Conservation (phyloP, 176 grass and related monocot species). For the Oryza meridionalis region DNA sequence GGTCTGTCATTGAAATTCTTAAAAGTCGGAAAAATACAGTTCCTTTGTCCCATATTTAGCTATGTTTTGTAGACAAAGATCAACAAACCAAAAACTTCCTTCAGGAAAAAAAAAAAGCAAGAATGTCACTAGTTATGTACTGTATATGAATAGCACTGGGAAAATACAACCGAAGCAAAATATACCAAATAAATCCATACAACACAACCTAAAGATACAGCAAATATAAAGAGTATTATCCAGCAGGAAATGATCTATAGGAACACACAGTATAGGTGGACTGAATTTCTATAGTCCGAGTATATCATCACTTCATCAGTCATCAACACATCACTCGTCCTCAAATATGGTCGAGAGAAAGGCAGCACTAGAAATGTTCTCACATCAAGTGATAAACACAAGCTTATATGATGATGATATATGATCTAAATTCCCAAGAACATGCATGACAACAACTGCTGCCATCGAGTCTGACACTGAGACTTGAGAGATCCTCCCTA, state of each 20-base stretch:
- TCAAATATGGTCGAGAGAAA: background rate
- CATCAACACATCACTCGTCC: background rate
- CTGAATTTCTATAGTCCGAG: background rate
- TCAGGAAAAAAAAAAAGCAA: background rate
- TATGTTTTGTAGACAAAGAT: background rate
- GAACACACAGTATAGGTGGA: background rate
- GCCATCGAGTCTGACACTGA: background rate
- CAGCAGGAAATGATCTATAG: background rate
- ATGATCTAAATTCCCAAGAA: conserved; percentile 12
- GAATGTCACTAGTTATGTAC: background rate
- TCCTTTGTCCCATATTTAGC: background rate
- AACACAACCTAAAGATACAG: background rate
- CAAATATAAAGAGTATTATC: background rate
- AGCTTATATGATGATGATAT: background rate
- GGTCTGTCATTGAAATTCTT: background rate
- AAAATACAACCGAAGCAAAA: background rate
- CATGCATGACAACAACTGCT: conserved; percentile 22
- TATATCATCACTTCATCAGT: background rate
- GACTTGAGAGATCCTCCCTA: conserved; percentile 1
- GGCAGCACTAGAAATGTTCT: background rate
- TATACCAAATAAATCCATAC: background rate
- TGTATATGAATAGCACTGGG: background rate
- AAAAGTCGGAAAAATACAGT: background rate
- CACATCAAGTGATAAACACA: background rate
- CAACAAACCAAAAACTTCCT: background rate